A percentile compares a stretch with the other conserved stretches of the same genome.
Evolutionary conservation across 2,329 filamentous ascomycete species (phyloP).

Genomic region (Karstenula rhodostoma): DNA sequence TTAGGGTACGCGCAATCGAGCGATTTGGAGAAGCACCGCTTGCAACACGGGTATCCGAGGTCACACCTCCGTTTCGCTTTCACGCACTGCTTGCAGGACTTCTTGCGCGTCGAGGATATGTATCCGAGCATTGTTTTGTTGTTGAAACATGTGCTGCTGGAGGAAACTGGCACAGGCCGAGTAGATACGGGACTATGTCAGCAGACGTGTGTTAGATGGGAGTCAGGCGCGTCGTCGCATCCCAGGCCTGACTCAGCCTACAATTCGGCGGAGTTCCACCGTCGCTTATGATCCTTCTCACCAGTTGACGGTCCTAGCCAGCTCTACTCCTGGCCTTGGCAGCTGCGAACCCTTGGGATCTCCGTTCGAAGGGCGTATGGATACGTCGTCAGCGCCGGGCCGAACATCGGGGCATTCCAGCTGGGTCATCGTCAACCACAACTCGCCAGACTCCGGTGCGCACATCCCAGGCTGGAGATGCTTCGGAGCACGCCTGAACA

Average conservation of each 20-base stretch:
- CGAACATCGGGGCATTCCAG: not conserved
- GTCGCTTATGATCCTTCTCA: not conserved
- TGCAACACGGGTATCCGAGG: conserved; percentile 40
- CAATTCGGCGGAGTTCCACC: conserved; percentile 12
- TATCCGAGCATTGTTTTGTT: conserved; percentile 35
- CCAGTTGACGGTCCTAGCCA: not conserved
- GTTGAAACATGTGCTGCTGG: conserved; percentile 7
- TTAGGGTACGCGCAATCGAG: conserved; percentile 39
- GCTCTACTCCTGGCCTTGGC: not conserved
- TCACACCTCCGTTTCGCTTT: conserved; percentile 43
- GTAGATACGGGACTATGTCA: not conserved
- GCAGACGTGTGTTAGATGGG: not conserved
- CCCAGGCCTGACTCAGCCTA: conserved; percentile 1
- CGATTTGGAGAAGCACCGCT: conserved; percentile 37
- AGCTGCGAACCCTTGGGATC: not conserved
- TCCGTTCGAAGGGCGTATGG: not conserved
- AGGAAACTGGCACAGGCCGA: not conserved
- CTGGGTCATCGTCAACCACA: not conserved
- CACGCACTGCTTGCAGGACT: conserved; percentile 40
- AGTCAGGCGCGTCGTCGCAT: conserved; percentile 7
- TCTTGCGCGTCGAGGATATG: conserved; percentile 42
- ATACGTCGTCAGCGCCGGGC: not conserved
- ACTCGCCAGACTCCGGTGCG: not conserved
- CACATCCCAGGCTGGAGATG: conserved; percentile 7
- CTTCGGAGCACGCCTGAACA: conserved; percentile 1